phyloP scores from a whole-genome alignment of 116 monocot genomes.

The Dioscorea cayenensis region DNA sequence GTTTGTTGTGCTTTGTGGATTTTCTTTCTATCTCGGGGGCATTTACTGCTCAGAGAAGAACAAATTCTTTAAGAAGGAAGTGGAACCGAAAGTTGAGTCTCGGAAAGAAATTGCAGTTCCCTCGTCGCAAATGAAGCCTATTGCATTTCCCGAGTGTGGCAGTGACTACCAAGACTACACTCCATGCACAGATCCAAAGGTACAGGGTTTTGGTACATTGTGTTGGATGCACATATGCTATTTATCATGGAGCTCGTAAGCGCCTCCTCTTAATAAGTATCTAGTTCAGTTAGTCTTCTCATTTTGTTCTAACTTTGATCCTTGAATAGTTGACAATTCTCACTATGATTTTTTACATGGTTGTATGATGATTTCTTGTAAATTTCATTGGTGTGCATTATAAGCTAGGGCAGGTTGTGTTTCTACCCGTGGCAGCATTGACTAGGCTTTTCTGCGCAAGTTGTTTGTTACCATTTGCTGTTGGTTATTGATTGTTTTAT shows the following conservation, averaged over 20 bases:
- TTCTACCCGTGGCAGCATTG: no score
- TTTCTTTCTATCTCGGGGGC: conserved; percentile 94
- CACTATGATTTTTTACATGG: no score
- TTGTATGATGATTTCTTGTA: no score
- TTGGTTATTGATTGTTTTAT: not conserved
- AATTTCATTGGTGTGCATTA: no score
- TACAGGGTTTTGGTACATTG: conserved; percentile 1
- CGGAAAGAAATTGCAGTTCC: conserved; percentile 17
- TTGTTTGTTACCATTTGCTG: no score
- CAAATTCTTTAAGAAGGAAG: conserved; percentile 18
- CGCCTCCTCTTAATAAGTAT: no score
- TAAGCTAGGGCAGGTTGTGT: no score
- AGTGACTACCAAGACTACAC: conserved; percentile 89
- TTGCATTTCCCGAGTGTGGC: conserved; percentile 60
- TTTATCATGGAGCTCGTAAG: not conserved
- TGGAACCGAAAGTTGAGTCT: conserved; percentile 13
- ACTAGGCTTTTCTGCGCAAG: no score
- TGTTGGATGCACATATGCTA: not conserved
- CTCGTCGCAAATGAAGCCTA: conserved; percentile 36
- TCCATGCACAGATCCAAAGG: conserved; percentile 89
- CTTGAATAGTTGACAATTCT: no score
- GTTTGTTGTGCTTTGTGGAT: conserved; percentile 70
- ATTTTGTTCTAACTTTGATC: no score
- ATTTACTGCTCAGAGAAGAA: conserved; percentile 69
- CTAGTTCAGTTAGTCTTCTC: no score